Percentiles rank a stretch among this genome's conserved stretches.
These are phyloP conservation scores for Penicillium bovifimosum DNA, from an alignment of 495 filamentous ascomycete genomes.

Conservation along the genomic window DNA sequence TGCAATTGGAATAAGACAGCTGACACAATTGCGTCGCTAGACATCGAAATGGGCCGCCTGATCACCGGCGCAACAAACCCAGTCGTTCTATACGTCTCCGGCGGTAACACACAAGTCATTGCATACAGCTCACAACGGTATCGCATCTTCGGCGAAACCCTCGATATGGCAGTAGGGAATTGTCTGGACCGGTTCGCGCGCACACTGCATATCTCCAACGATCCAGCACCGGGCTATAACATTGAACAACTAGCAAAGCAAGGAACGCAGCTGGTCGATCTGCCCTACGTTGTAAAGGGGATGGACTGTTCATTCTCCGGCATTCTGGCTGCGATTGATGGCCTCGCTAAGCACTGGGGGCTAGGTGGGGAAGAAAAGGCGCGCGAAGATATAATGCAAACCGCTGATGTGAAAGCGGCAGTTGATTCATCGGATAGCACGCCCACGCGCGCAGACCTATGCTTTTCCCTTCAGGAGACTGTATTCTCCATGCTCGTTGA, in stretches of 20 bases:
- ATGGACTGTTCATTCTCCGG: constrained; percentile 97
- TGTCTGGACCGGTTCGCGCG: constrained; percentile 95
- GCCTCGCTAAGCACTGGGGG: constrained; percentile 61
- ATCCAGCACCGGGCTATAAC: constrained; percentile 95
- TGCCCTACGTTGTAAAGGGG: constrained; percentile 94
- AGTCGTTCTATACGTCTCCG: constrained; percentile 91
- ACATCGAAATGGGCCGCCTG: constrained; percentile 94
- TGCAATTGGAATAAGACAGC: not conserved
- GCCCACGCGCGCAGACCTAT: constrained; percentile 80
- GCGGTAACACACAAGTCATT: constrained; percentile 97
- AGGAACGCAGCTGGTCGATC: constrained; percentile 67
- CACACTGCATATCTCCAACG: constrained; percentile 84
- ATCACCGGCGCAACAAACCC: constrained; percentile 92
- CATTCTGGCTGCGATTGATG: constrained; percentile 77
- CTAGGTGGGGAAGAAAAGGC: constrained; percentile 34
- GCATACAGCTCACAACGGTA: constrained; percentile 91
- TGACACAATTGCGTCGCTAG: constrained; percentile 26
- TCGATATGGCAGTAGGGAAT: constrained; percentile 97
- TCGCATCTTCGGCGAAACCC: constrained; percentile 94
- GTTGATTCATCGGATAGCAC: constrained; percentile 22
- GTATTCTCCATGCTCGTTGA: constrained; percentile 96
- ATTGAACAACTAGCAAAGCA: constrained; percentile 93
- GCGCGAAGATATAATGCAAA: constrained; percentile 27
- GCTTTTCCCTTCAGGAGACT: constrained; percentile 93
- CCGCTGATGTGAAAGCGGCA: constrained; percentile 5